These are phyloP conservation scores for Bolboschoenus planiculmis DNA, from an alignment of 176 grass and related monocot species.

Conservation along the genomic window DNA sequence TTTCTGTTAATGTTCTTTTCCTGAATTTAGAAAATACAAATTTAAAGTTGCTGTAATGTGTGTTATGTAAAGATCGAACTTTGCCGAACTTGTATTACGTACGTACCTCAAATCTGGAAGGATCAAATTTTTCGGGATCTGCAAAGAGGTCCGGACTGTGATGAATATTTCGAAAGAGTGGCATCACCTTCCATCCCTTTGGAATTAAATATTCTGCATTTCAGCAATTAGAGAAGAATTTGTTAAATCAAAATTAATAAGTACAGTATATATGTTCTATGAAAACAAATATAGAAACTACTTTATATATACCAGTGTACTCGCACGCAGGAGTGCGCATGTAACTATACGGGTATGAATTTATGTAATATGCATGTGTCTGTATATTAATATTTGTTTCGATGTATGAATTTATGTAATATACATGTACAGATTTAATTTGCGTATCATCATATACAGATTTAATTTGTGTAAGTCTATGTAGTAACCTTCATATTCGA, in stretches of 20 bases:
- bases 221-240: not conserved
- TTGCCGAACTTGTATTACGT: not conserved
- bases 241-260: not conserved
- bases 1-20: not conserved
- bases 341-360: not conserved
- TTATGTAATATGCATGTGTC: no score
- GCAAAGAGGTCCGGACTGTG: conserved; percentile 81
- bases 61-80: not conserved
- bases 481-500: conserved; percentile 77
- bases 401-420: not conserved
- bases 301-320: not conserved
- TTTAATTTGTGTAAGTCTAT: not conserved
- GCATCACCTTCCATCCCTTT: conserved; percentile 98
- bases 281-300: not conserved
- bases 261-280: not conserved
- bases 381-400: no score
- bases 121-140: conserved; percentile 82
- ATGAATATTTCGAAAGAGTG: conserved; percentile 96
- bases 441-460: not conserved
- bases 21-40: not conserved
- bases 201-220: conserved; percentile 90
- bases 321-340: no score
- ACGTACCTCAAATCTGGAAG: conserved; percentile 94
- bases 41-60: no score
- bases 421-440: no score